Percentiles rank a stretch among this genome's conserved stretches.
Conservation (phyloP, 805 yeast genomes). For the Candida sakaeoensis region DNA sequence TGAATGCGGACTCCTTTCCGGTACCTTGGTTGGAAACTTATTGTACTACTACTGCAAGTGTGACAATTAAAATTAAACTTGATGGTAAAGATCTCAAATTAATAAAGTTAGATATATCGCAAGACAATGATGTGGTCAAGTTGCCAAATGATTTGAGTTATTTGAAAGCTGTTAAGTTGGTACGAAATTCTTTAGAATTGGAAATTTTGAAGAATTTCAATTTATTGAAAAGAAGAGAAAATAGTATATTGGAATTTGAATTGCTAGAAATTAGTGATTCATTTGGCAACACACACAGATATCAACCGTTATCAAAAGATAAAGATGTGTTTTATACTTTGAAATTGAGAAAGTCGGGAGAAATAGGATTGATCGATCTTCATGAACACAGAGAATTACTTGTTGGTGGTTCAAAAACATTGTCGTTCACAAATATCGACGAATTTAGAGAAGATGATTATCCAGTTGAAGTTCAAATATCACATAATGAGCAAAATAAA, state of each 20-base stretch:
- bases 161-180: slow-evolving; percentile 19
- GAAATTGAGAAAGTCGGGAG: slow-evolving; percentile 24
- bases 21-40: slow-evolving; percentile 49
- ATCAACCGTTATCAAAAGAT: slow-evolving; percentile 36
- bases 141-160: slow-evolving; percentile 34
- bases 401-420: slow-evolving; percentile 10
- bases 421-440: slow-evolving; percentile 9
- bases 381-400: slow-evolving; percentile 8
- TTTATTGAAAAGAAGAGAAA: slow-evolving; percentile 14
- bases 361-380: slow-evolving; percentile 19
- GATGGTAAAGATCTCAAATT: slow-evolving; percentile 22
- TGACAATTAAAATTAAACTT: slow-evolving; percentile 22
- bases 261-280: slow-evolving; percentile 29
- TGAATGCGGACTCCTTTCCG: slow-evolving; percentile 37
- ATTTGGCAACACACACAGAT: slow-evolving; percentile 28
- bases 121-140: slow-evolving; percentile 5
- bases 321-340: slow-evolving; percentile 30
- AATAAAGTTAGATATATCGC: slow-evolving; percentile 22
- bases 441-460: slow-evolving; percentile 34
- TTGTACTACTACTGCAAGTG: slow-evolving; percentile 71
- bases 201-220: slow-evolving; percentile 20
- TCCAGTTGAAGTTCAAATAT: slow-evolving; percentile 41
- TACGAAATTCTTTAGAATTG: slow-evolving; percentile 34
- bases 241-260: slow-evolving; percentile 28
- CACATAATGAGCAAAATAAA: slow-evolving; percentile 21